Percentiles rank a stretch among this genome's conserved stretches.
These are phyloP conservation scores for Aristolochia fimbriata DNA, from an alignment of 164 flowering plant genomes.

Conservation along the genomic window DNA sequence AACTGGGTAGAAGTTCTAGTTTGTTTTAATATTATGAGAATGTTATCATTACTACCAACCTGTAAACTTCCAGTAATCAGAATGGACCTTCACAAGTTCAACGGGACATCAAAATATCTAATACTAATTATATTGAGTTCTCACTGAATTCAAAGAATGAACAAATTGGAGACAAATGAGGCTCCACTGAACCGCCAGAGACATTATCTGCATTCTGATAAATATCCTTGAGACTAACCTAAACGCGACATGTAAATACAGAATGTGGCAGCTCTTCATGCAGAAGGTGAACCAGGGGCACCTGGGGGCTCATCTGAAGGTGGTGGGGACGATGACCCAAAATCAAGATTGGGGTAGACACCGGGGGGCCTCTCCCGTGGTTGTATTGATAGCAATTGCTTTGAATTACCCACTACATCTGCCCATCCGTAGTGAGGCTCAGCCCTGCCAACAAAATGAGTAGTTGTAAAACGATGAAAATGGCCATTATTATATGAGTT, in stretches of 20 bases:
- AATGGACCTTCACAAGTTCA: no score
- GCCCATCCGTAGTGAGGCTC: conserved; percentile 99
- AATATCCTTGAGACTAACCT: conserved; percentile 3
- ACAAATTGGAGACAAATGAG: conserved; percentile 19
- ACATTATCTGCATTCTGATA: conserved; percentile 3
- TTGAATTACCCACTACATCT: conserved; percentile 93
- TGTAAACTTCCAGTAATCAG: no score
- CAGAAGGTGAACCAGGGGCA: conserved; percentile 15
- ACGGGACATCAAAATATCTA: no score
- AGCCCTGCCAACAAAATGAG: conserved; percentile 39
- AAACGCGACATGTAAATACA: background rate
- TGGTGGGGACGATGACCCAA: conserved; percentile 46
- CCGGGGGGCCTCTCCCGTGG: conserved; percentile 85
- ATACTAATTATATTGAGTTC: no score
- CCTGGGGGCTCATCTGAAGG: conserved; percentile 33
- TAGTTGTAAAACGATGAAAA: background rate
- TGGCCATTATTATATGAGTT: no score
- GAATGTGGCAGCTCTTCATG: conserved; percentile 8
- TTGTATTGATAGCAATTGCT: conserved; percentile 68
- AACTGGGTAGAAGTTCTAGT: no score
- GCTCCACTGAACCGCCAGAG: background rate
- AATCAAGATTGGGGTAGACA: conserved; percentile 59
- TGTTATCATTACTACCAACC: no score
- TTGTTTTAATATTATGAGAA: no score
- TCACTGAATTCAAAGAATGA: conserved; percentile 31